Conservation (phyloP, 495 filamentous ascomycete species). For the Jackrogersella minutella region DNA sequence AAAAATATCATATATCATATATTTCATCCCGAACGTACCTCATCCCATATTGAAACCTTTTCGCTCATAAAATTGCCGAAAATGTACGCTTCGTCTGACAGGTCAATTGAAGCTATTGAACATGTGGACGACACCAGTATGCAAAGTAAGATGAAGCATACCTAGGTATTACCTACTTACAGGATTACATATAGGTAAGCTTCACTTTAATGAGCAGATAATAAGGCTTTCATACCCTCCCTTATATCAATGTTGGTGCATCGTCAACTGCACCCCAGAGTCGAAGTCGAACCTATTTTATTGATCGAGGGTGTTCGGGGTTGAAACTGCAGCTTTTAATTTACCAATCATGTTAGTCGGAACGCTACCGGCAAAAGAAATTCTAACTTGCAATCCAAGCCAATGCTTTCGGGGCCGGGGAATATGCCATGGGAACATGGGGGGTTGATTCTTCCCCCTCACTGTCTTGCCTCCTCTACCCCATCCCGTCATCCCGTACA, state of each 20-base stretch:
- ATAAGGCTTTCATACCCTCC: constrained; percentile 24
- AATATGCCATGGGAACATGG: not conserved
- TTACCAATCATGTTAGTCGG: constrained; percentile 19
- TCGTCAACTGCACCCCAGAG: constrained; percentile 16
- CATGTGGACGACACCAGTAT: constrained; percentile 6
- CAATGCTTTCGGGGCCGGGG: constrained; percentile 17
- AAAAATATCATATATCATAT: constrained; percentile 31
- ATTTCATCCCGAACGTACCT: not conserved
- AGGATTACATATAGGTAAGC: constrained; percentile 18
- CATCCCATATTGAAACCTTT: constrained; percentile 2
- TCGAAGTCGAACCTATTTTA: constrained; percentile 1
- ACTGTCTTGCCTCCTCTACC: not conserved
- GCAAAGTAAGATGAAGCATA: constrained; percentile 4
- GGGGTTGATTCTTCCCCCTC: not conserved
- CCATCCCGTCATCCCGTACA: not conserved
- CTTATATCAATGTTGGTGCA: constrained; percentile 11
- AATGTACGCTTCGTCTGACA: constrained; percentile 17
- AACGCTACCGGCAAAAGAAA: constrained; percentile 4
- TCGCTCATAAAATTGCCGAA: constrained; percentile 11
- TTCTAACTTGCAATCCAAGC: not conserved
- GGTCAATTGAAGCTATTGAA: constrained; percentile 32
- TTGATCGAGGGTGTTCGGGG: not conserved
- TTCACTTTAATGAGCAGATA: constrained; percentile 27
- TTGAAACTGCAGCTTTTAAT: constrained; percentile 10
- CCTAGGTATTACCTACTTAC: too few species aligned